A percentile compares a stretch with the other conserved stretches of the same genome.
These are phyloP conservation scores for Gossypium raimondii DNA, from an alignment of 345 rosid species.

Conservation along the genomic window DNA sequence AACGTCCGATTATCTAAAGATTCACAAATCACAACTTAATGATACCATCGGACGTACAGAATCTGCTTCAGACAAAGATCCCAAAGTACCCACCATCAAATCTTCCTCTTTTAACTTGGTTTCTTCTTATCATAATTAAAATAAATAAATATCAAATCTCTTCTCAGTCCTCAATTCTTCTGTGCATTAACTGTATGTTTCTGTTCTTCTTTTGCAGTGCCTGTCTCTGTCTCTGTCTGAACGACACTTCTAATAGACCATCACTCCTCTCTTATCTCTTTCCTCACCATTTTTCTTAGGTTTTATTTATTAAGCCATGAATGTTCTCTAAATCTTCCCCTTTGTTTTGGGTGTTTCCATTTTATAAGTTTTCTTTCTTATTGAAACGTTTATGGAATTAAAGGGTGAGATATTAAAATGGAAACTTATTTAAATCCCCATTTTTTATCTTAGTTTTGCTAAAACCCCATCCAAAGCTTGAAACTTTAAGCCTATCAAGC, in stretches of 20 bases:
- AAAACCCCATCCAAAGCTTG: slow-evolving; percentile 12
- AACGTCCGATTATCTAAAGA: slow-evolving; percentile 22
- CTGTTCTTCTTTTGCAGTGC: slow-evolving; percentile 25
- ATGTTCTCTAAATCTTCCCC: neutral
- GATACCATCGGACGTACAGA: slow-evolving; percentile 35
- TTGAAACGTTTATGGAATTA: slow-evolving; percentile 33
- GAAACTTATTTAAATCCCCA: slow-evolving; percentile 28
- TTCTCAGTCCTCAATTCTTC: slow-evolving; percentile 9
- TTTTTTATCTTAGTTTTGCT: slow-evolving; percentile 4
- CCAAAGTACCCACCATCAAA: slow-evolving; percentile 5
- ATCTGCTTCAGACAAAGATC: slow-evolving; percentile 28
- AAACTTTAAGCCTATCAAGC: slow-evolving; percentile 3
- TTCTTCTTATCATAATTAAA: neutral
- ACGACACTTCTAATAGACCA: slow-evolving; percentile 14
- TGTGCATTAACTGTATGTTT: slow-evolving; percentile 19
- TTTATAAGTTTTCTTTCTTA: slow-evolving; percentile 7
- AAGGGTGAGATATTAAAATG: slow-evolving; percentile 35
- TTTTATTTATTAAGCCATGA: neutral
- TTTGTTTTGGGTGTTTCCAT: neutral
- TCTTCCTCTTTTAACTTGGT: neutral
- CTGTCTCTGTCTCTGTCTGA: slow-evolving; percentile 10
- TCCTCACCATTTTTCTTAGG: neutral
- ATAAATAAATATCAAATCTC: slow-evolving; percentile 4
- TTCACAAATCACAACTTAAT: slow-evolving; percentile 1
- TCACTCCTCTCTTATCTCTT: slow-evolving; percentile 12